phyloP scores from a whole-genome alignment of 2,329 filamentous ascomycete genomes.

The Phialocephala sp. region DNA sequence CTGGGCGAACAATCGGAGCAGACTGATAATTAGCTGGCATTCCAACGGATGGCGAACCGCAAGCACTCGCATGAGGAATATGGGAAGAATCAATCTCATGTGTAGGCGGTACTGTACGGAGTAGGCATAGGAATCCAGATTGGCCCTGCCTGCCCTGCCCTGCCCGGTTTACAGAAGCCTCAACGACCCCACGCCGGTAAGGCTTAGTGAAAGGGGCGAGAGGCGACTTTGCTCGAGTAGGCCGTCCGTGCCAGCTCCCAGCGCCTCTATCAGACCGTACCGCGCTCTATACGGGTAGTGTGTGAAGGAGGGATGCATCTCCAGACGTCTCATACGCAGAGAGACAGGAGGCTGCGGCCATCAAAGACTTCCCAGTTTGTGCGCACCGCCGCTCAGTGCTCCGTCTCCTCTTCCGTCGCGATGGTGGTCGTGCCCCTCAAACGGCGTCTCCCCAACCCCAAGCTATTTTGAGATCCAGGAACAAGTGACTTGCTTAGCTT shows the following conservation, averaged over 20 bases:
- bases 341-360: not conserved
- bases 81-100: not conserved
- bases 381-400: no score
- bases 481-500: slow-evolving; percentile 6
- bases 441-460: slow-evolving; percentile 3
- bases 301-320: not conserved
- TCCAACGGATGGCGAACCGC: not conserved
- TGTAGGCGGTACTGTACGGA: no score
- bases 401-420: no score
- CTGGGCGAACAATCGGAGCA: not conserved
- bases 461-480: slow-evolving; percentile 9
- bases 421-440: not conserved
- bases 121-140: no score
- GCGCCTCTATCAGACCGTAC: not conserved
- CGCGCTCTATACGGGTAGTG: not conserved
- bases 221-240: not conserved
- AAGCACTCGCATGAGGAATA: not conserved
- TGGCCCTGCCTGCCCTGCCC: no score
- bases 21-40: slow-evolving; percentile 6
- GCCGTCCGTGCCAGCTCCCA: not conserved
- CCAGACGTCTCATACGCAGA: slow-evolving; percentile 3
- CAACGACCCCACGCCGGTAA: slow-evolving; percentile 2
- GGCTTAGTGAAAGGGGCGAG: slow-evolving; percentile 6
- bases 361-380: no score
- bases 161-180: no score